A percentile compares a stretch with the other conserved stretches of the same genome.
phyloP scores from a whole-genome alignment of 768 basidiomycete species.

The Ramaria sp. region DNA sequence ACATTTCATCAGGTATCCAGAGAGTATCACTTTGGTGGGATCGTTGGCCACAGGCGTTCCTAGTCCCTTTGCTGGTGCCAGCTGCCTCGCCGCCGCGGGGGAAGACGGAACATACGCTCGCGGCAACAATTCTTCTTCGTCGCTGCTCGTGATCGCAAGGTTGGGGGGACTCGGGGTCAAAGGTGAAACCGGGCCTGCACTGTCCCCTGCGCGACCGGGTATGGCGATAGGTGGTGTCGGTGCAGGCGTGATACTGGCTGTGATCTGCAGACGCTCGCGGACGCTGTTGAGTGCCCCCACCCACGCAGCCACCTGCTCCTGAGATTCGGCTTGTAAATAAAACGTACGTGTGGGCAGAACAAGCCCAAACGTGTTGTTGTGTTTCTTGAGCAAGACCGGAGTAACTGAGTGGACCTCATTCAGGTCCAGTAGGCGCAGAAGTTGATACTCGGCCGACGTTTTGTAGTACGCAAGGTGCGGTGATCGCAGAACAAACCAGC shows the following conservation, averaged over 20 bases:
- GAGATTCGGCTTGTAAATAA: conserved; percentile 72
- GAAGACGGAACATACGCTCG: conserved; percentile 27
- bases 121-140: conserved; percentile 61
- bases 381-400: conserved; percentile 78
- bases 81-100: conserved; percentile 12
- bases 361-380: conserved; percentile 81
- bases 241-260: conserved; percentile 36
- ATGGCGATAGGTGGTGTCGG: conserved; percentile 20
- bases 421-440: conserved; percentile 80
- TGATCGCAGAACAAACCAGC: conserved; percentile 93
- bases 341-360: conserved; percentile 86
- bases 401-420: conserved; percentile 85
- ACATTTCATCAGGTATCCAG: conserved; percentile 94
- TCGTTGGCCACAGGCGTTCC: conserved; percentile 31
- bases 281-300: conserved; percentile 73
- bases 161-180: conserved; percentile 17
- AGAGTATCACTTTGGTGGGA: conserved; percentile 68
- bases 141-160: conserved; percentile 59
- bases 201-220: conserved; percentile 29
- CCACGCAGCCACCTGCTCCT: conserved; percentile 74
- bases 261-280: conserved; percentile 49
- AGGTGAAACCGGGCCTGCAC: conserved; percentile 13
- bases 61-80: conserved; percentile 34
- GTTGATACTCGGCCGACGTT: conserved; percentile 86
- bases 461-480: conserved; percentile 96